Base-by-base conservation (phyloP, 805 yeast genomes). In the Zygotorulaspora sp. region DNA sequence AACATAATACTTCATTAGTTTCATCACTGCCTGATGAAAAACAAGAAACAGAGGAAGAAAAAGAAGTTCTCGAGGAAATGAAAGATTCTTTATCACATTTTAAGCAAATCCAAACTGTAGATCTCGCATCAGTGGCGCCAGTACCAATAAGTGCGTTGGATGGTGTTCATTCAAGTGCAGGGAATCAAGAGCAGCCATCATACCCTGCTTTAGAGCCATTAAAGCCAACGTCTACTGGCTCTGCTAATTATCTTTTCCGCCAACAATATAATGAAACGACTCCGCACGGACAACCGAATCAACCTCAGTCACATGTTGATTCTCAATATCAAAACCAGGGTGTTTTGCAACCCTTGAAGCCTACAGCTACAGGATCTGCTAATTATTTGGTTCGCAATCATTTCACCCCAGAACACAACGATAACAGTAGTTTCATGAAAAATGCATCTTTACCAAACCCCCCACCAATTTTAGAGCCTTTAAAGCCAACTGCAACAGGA, bases 51-150 rank as follows among this genome's bases (percentile, higher is more conserved):
- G 78, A 74, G 30, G 82, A 80, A 45, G 94, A 83, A 43, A 80
- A 75, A 46, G 83, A 80, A 48, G 83, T 78, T 30, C 66, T 83
- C 21, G 75, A 75, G 44, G 89, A 80, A 47, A 81, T 83, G 79
- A 83, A 78, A 49, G 81, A 83, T 9, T 81, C 83, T 10, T 74
- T 82, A 38, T 78, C 78, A 45, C 80, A 79, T 54, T 87, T 87
- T 62, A 80, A 77, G 35, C 80, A 83, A 52, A 81, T 87, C 39
- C 67, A 63, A 40, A 75, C 79, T 19, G 86, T 84, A 25, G 96
- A 87, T 55, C 78, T 85, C 38, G 57, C 51, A 1, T 41, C 56
- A 3, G 28, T 50, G 12, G 41, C 44, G 11, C 22, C 43, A 7
- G 32, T 36, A 14, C 21, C 21, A 11, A 20, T 34, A 10, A 20